Conservation (phyloP, 306 rosid genomes). For the Pterocarpus macrocarpus region DNA sequence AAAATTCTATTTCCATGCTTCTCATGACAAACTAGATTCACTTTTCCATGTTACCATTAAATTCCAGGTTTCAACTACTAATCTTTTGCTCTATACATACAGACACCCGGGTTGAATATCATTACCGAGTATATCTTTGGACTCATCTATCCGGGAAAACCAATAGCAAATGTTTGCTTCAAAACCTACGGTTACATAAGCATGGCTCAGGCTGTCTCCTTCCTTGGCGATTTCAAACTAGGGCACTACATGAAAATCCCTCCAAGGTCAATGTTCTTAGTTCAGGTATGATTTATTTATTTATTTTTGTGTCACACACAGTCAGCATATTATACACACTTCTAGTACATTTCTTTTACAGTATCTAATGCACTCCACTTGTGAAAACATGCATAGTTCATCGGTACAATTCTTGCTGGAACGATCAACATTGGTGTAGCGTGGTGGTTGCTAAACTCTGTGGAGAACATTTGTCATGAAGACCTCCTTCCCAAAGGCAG, state of each 20-base stretch:
- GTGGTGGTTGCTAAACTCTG: constrained; percentile 65
- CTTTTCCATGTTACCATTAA: background rate
- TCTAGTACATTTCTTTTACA: background rate
- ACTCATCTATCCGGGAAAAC: constrained; percentile 72
- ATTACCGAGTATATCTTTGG: constrained; percentile 84
- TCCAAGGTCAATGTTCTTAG: constrained; percentile 84
- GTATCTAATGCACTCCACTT: constrained; percentile 6
- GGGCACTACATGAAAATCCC: constrained; percentile 92
- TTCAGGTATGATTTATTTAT: constrained; percentile 58
- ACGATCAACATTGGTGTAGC: constrained; percentile 69
- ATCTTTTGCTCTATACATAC: constrained; percentile 31
- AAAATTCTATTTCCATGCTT: background rate
- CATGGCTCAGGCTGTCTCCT: constrained; percentile 83
- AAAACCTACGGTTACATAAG: constrained; percentile 82
- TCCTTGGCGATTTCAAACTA: constrained; percentile 77
- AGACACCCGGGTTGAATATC: constrained; percentile 83
- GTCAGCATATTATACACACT: background rate
- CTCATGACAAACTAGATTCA: background rate
- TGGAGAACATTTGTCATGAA: constrained; percentile 54
- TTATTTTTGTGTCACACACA: background rate
- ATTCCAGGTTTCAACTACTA: constrained; percentile 5
- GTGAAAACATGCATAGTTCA: constrained; percentile 50
- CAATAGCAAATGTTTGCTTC: constrained; percentile 88
- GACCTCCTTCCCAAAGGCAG: constrained; percentile 63
- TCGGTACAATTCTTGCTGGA: constrained; percentile 72